Evolutionary conservation across 2,329 filamentous ascomycete species (phyloP), one percentile per base, ranked within the genome.

Genomic region (Talaromyces funiculosus): DNA sequence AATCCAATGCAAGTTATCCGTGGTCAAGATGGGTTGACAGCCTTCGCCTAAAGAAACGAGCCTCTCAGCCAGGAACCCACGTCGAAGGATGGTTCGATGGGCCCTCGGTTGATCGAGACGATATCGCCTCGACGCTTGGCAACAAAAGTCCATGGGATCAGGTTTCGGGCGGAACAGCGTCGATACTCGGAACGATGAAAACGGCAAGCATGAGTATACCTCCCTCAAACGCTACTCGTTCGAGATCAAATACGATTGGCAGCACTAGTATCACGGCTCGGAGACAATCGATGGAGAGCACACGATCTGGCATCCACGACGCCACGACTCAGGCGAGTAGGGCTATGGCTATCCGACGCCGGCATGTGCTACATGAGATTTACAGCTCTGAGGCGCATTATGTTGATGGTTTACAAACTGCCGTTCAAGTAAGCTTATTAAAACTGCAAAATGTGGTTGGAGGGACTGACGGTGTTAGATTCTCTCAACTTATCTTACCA

Each of bases 321-420:
- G 71, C 78, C 12, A 72, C 86, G 10, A 91, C 96, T 65, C 83
- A 87, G 61, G 86, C 82, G 31, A 86, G 89, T n/a, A 83, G 84
- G 43, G 83, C 86, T 65, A 85, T 92, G 57, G 85, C 90, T 1
- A 75, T 89, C 20, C 89, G 92, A 68, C 85, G 94, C 63, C 85
- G 90, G 14, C 86, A 87, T 63, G 86, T 96, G 40, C 76, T 97
- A 37, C 90, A 94, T 70, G 94, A 97, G 75, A 79, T 97, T 55
- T 85, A 97, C 63, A 83, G 78, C 60, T 96, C 92, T 0, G 94
- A 97, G 73, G 89, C 94, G 71, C 86, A 88, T 68, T 97, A 97
- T 71, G 87, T 97, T 67, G 85, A 87, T 16, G 93, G 96, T 68
- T 75, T 97, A 61, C 90, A 90, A 67, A 91, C 94, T 65, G 79